These are phyloP conservation scores for Phytophthora pluvialis DNA, from an alignment of 352 stramenopile species.

Conservation along the genomic window DNA sequence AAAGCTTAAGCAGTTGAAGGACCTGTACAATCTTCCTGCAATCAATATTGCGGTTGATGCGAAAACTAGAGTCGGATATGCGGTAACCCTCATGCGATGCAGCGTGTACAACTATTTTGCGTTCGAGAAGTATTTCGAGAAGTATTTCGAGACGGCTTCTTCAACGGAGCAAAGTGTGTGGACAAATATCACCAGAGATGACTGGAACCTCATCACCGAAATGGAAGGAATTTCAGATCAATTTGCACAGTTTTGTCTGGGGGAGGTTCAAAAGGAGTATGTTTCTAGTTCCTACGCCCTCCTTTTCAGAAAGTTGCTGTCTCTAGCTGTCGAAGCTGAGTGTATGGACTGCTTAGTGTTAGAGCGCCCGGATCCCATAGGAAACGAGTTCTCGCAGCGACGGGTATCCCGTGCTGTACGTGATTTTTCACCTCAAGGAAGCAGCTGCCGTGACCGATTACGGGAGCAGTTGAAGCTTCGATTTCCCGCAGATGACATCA, in stretches of 20 bases:
- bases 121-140: too few relatives aligned
- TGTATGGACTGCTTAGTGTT: constrained; percentile 3
- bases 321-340: not conserved
- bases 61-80: constrained; percentile 10
- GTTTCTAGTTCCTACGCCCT: constrained; percentile 13
- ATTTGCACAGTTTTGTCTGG: constrained; percentile 14
- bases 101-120: constrained; percentile 11
- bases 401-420: not conserved
- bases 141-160: too few relatives aligned
- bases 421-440: not conserved
- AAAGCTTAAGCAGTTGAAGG: constrained; percentile 12
- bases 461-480: constrained; percentile 2
- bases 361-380: not conserved
- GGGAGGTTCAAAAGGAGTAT: constrained; percentile 14
- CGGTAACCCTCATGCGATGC: constrained; percentile 1
- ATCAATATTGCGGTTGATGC: constrained; percentile 8
- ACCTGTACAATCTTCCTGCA: constrained; percentile 1
- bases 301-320: constrained; percentile 7
- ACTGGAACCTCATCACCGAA: constrained; percentile 1
- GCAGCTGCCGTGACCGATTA: not conserved
- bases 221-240: constrained; percentile 12
- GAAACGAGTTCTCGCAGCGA: constrained; percentile 3
- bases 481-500: constrained; percentile 3
- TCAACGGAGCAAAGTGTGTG: not conserved
- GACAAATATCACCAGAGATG: not conserved